Base-by-base conservation (phyloP, 164 flowering plant genomes). In the Umbellularia californica region DNA sequence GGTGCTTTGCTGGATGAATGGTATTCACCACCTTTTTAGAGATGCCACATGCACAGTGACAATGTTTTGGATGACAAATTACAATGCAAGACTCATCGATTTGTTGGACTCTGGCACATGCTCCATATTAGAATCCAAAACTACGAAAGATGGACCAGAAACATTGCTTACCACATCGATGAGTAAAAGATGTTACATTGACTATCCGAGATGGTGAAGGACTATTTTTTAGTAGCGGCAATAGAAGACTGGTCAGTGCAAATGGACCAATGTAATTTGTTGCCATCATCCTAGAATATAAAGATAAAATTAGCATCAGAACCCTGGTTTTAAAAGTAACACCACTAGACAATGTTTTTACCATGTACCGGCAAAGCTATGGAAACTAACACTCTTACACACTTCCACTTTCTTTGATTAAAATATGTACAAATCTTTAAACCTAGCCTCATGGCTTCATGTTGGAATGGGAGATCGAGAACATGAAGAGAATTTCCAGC, bases 241-340 rank as follows among this genome's bases (percentile, higher is more conserved):
- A 74, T 69, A 95, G 84, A 76, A 88, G 82, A 77, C 85, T 84
- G 52, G 96, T 92, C 76, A 95, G 82, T 81, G 76, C 84, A 82
- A 95, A 95, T 33, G 95, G 84, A 78, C 96, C 99, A 67, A 95
- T 77, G 79, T 93, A 95, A 84, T 95, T 95, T 22, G 99, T 90
- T 51, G 81, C 88, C 85, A 90, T 85, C 93, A 88, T 92, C 87
- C 99, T 95, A 89, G 70, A 33, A 70, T 15, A 22, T 7, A 74
- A 23, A 76, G 19, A 58, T 25, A 41, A 62, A 25, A 68, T 80
- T 28, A 77, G 70, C 68, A 77, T 33, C 28, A 35, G 17, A 13
- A 63, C 71, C 41, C 50, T 23, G 69, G 13, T 20, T 58, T 68
- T 50, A 12, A 50, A 15, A 19, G n/a, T 55, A 20, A 11, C 60